Evolutionary conservation across 441 rosid genomes (phyloP).

Genomic region (Flueggea neowawraea): DNA sequence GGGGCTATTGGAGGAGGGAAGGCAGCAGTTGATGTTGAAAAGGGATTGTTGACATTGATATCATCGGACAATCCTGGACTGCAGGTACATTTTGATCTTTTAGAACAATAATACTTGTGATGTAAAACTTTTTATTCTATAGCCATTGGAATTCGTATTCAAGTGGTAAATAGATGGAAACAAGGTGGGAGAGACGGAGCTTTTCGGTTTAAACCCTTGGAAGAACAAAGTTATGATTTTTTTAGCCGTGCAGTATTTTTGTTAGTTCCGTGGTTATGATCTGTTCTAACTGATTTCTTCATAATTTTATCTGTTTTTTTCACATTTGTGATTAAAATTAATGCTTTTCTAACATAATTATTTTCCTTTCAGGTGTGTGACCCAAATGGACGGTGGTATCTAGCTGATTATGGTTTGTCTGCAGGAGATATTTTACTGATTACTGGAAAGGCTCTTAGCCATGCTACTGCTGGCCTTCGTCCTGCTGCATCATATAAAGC

Average conservation of each 20-base stretch:
- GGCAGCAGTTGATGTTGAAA: conserved; percentile 55
- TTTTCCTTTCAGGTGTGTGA: conserved; percentile 74
- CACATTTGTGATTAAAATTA: neutral
- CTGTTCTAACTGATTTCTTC: no score
- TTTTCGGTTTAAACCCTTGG: no score
- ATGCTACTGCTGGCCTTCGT: conserved; percentile 94
- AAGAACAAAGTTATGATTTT: no score
- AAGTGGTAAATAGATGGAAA: no score
- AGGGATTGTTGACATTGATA: conserved; percentile 83
- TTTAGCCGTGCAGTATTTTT: no score
- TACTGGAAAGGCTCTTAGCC: conserved; percentile 97
- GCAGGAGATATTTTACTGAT: conserved; percentile 79
- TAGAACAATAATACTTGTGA: neutral
- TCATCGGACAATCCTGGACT: conserved; percentile 78
- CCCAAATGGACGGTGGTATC: conserved; percentile 93
- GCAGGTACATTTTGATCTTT: conserved; percentile 48
- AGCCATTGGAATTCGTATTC: no score
- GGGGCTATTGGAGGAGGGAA: conserved; percentile 71
- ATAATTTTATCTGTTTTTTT: neutral
- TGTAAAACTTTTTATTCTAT: no score
- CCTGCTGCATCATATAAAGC: conserved; percentile 78
- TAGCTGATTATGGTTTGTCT: conserved; percentile 74
- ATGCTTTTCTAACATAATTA: neutral
- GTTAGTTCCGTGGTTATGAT: no score
- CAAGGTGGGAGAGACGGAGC: no score